Conservation (phyloP, 2,329 filamentous ascomycete species). For the Clonostachys chloroleuca region DNA sequence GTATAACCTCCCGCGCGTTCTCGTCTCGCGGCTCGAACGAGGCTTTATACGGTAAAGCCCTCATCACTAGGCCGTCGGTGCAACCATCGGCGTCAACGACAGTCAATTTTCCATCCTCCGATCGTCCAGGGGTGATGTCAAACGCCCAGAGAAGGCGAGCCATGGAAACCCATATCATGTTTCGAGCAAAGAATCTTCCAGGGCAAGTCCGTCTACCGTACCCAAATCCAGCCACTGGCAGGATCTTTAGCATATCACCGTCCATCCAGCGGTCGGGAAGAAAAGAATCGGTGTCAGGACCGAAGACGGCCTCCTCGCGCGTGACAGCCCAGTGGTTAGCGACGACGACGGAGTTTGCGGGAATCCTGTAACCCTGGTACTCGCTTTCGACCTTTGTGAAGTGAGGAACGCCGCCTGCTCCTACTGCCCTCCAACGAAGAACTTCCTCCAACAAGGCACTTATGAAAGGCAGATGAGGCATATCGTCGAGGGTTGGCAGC, state of each 20-base stretch:
- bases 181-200: slow-evolving; percentile 40
- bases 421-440: slow-evolving; percentile 37
- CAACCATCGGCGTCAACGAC: slow-evolving; percentile 13
- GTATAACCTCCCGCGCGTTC: slow-evolving; percentile 18
- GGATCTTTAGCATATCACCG: slow-evolving; percentile 11
- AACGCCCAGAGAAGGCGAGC: slow-evolving; percentile 47
- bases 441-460: slow-evolving; percentile 28
- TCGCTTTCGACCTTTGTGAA: slow-evolving; percentile 24
- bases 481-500: slow-evolving; percentile 30
- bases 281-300: slow-evolving; percentile 23
- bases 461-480: slow-evolving; percentile 32
- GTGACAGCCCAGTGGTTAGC: slow-evolving; percentile 32
- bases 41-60: slow-evolving; percentile 17
- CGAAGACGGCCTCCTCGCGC: slow-evolving; percentile 30
- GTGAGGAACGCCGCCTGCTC: slow-evolving; percentile 28
- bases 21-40: slow-evolving; percentile 16
- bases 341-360: slow-evolving; percentile 35
- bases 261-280: slow-evolving; percentile 24
- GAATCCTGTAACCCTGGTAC: slow-evolving; percentile 33
- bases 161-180: slow-evolving; percentile 33
- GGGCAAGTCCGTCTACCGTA: slow-evolving; percentile 39
- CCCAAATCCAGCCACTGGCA: slow-evolving; percentile 34
- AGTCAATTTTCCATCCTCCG: slow-evolving; percentile 7
- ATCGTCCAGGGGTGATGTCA: slow-evolving; percentile 19
- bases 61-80: slow-evolving; percentile 17